phyloP scores from a whole-genome alignment of 305 asterid genomes.

The Nicotiana rustica region DNA sequence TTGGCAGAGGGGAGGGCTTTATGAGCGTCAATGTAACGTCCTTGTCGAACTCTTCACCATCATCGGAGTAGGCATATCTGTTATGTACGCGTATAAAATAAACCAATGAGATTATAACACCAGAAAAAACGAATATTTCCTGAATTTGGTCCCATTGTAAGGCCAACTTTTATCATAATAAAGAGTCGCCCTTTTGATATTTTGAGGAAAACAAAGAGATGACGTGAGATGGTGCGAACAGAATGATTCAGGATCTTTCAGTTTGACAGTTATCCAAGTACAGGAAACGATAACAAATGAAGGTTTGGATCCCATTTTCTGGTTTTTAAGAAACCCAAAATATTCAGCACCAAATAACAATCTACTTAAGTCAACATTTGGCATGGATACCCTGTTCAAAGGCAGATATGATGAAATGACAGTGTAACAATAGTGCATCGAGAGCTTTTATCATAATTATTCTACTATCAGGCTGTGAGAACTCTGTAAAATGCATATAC shows the following conservation, averaged over 20 bases:
- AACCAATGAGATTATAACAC: conserved; percentile 5
- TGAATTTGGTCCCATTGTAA: background rate
- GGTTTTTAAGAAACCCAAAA: background rate
- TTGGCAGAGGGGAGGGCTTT: conserved; percentile 68
- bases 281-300: background rate
- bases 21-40: conserved; percentile 79
- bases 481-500: conserved; percentile 17
- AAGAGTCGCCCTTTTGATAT: background rate
- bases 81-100: background rate
- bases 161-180: background rate
- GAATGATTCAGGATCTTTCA: background rate
- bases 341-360: conserved; percentile 7
- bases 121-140: background rate
- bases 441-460: conserved; percentile 25
- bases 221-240: background rate
- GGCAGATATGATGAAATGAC: background rate
- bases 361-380: background rate
- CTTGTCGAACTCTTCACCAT: conserved; percentile 86
- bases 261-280: background rate
- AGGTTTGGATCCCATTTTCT: conserved; percentile 19
- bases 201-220: background rate
- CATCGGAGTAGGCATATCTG: conserved; percentile 85
- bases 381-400: background rate
- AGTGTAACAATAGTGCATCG: background rate
- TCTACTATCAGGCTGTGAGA: conserved; percentile 7